A percentile compares a stretch with the other conserved stretches of the same genome.
Conservation (phyloP, 2,329 filamentous ascomycete species). For the Escovopsis sp. region DNA sequence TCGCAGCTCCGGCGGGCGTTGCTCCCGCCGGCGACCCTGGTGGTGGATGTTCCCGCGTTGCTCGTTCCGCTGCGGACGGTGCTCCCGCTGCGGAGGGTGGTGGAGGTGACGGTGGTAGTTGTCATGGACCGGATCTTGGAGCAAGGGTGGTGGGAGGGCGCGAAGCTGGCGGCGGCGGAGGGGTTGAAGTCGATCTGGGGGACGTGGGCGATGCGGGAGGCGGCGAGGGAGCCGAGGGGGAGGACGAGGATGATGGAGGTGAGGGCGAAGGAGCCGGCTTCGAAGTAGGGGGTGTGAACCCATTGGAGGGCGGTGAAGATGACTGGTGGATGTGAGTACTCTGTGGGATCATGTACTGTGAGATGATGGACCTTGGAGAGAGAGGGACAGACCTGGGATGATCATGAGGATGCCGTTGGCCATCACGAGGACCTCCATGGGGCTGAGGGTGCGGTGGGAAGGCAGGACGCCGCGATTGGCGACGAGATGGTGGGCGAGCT, state of each 20-base stretch:
- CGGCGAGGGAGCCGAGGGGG: conserved; percentile 35
- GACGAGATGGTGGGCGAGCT: conserved; percentile 32
- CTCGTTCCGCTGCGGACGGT: conserved; percentile 6
- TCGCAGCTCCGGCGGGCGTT: conserved; percentile 3
- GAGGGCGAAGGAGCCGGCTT: conserved; percentile 32
- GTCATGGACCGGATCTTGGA: conserved; percentile 9
- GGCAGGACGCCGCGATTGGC: conserved; percentile 31
- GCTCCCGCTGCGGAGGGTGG: conserved; percentile 4
- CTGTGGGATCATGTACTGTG: background rate
- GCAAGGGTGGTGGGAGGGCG: conserved; percentile 4
- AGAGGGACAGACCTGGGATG: conserved; percentile 29
- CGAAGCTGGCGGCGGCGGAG: conserved; percentile 4
- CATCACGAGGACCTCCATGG: conserved; percentile 40
- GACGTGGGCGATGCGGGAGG: conserved; percentile 26
- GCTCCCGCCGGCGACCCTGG: background rate
- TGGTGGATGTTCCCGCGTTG: background rate
- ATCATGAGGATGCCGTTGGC: conserved; percentile 42
- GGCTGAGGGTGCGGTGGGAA: conserved; percentile 24
- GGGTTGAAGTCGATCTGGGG: conserved; percentile 4
- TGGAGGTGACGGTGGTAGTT: conserved; percentile 9
- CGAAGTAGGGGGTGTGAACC: conserved; percentile 26
- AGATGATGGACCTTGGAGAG: background rate
- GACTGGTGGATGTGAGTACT: conserved; percentile 17
- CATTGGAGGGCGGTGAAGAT: conserved; percentile 35
- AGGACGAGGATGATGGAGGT: conserved; percentile 36